These are phyloP conservation scores for Borovskyia barvae DNA, from an alignment of 208 protist species.

Conservation along the genomic window DNA sequence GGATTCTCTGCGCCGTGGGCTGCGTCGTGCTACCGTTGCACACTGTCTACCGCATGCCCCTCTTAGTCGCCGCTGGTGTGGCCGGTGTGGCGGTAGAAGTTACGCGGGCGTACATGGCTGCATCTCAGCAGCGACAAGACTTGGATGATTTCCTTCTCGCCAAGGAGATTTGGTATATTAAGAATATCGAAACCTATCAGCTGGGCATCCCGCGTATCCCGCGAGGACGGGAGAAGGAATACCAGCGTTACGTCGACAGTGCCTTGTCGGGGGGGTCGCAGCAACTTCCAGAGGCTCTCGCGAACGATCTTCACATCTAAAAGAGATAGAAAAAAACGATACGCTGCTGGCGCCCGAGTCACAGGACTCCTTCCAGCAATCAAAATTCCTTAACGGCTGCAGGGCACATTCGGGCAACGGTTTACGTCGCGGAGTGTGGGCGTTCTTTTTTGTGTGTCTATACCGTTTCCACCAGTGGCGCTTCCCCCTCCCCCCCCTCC, in stretches of 20 bases:
- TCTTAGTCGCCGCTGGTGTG: constrained; percentile 63
- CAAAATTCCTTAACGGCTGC: too few relatives aligned
- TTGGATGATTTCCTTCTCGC: constrained; percentile 84
- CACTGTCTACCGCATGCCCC: constrained; percentile 77
- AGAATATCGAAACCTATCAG: constrained; percentile 89
- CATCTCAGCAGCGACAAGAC: constrained; percentile 76
- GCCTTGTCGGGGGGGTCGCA: constrained; percentile 18
- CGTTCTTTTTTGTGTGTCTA: too few relatives aligned
- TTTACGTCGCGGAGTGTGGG: too few relatives aligned
- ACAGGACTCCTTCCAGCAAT: too few relatives aligned
- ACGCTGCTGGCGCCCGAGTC: too few relatives aligned
- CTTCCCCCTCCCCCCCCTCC: too few relatives aligned
- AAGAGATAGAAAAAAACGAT: neutral
- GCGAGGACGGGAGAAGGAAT: constrained; percentile 66
- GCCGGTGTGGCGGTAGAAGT: constrained; percentile 73
- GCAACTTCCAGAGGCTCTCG: constrained; percentile 47
- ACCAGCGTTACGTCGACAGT: constrained; percentile 62
- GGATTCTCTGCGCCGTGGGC: constrained; percentile 59
- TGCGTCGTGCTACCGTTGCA: constrained; percentile 77
- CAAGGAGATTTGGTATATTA: constrained; percentile 92
- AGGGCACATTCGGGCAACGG: too few relatives aligned
- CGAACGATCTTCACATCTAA: constrained; percentile 37
- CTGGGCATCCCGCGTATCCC: constrained; percentile 77
- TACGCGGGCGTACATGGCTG: constrained; percentile 73
- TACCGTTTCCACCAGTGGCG: too few relatives aligned